Evolutionary conservation across 768 basidiomycete species (phyloP).

Genomic region (Dendrothele bispora): DNA sequence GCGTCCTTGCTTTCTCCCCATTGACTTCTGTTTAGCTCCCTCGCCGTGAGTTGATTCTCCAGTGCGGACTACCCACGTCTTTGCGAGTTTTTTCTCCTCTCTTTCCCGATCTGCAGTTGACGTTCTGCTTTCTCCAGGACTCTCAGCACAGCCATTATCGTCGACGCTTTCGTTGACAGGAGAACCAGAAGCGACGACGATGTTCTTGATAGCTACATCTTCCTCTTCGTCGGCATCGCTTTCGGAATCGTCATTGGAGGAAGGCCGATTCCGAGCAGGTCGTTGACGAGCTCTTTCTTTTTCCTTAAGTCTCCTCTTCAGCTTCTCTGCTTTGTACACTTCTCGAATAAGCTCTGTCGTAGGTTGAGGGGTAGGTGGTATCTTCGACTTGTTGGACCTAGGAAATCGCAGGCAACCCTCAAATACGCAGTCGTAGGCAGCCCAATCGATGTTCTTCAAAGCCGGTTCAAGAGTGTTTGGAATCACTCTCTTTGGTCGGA

Average conservation of each 20-base stretch:
- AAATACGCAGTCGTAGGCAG: conserved; percentile 70
- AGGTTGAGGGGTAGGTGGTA: conserved; percentile 8
- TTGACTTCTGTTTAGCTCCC: background rate
- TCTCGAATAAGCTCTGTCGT: background rate
- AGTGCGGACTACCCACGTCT: conserved; percentile 4
- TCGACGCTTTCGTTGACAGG: background rate
- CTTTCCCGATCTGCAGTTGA: conserved; percentile 3
- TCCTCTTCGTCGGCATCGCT: conserved; percentile 25
- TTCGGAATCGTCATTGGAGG: no score
- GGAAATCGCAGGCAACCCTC: conserved; percentile 33
- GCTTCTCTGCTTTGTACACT: conserved; percentile 6
- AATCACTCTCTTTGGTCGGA: conserved; percentile 72
- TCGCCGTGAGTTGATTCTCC: background rate
- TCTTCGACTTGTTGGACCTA: conserved; percentile 5
- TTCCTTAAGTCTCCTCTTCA: no score
- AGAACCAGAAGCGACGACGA: conserved; percentile 34
- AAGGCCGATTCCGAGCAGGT: no score
- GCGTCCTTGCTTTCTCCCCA: background rate
- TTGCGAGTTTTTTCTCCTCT: conserved; percentile 1
- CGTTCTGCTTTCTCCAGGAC: background rate
- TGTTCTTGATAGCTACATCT: conserved; percentile 61
- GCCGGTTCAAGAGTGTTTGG: conserved; percentile 72
- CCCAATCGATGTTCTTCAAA: conserved; percentile 67
- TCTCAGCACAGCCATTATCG: conserved; percentile 5
- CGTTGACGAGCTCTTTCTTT: no score